Conservation (phyloP, 2,329 filamentous ascomycete species). For the Talaromyces sp. region DNA sequence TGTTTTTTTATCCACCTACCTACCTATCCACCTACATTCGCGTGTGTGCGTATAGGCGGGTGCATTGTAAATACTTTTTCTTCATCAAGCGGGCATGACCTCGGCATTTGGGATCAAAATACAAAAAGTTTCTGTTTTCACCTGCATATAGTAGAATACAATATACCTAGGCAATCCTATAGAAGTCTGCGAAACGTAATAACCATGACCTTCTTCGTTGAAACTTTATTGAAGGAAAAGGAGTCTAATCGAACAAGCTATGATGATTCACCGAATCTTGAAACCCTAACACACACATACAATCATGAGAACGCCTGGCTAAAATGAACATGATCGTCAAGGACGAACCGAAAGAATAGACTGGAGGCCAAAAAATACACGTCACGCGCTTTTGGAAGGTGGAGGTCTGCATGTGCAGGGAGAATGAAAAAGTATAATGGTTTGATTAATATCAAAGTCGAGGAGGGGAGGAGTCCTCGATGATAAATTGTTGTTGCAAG, state of each 20-base stretch:
- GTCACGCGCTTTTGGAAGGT: not conserved
- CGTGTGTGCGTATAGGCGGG: not conserved
- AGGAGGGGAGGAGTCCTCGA: not conserved
- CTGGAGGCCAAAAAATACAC: not conserved
- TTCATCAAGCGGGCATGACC: constrained; percentile 3
- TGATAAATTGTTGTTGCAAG: not conserved
- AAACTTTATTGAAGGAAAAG: too few species aligned
- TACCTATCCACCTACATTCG: not conserved
- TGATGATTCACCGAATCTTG: not conserved
- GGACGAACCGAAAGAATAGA: not conserved
- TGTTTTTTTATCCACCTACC: not conserved
- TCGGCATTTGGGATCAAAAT: constrained; percentile 8
- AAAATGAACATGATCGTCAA: not conserved
- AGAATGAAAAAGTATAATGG: not conserved
- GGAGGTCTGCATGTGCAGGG: not conserved
- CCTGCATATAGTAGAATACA: not conserved
- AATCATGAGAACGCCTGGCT: constrained; percentile 1
- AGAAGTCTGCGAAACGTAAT: not conserved
- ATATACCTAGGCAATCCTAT: not conserved
- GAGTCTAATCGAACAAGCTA: not conserved
- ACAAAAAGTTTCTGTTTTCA: constrained; percentile 15
- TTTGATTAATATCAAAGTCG: not conserved
- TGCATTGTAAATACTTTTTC: constrained; percentile 6
- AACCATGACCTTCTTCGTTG: not conserved
- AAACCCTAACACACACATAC: not conserved